phyloP scores from a whole-genome alignment of 768 basidiomycete species.

The Russula earlei region DNA sequence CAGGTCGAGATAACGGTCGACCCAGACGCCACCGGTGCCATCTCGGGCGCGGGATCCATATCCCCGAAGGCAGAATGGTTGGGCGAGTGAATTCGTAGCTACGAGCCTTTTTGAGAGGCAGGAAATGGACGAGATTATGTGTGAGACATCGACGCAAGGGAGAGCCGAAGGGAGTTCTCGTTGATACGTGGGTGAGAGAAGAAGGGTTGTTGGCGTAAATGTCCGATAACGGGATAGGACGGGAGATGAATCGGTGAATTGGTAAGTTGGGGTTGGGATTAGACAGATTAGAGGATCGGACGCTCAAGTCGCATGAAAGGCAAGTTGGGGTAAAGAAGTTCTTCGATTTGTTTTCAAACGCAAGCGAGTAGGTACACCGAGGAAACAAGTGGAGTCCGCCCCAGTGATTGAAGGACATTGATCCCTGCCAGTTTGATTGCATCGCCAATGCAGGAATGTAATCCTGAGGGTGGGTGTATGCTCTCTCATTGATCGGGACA shows the following conservation, averaged over 20 bases:
- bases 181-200: not conserved
- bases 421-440: no score
- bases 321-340: not conserved
- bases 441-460: not conserved
- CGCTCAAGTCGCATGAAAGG: not conserved
- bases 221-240: not conserved
- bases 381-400: not conserved
- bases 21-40: not conserved
- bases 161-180: not conserved
- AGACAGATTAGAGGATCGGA: constrained; percentile 3
- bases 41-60: not conserved
- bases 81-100: not conserved
- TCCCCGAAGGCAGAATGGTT: not conserved
- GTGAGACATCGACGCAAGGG: not conserved
- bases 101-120: not conserved
- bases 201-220: not conserved
- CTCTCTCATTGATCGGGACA: not conserved
- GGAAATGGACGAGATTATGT: not conserved
- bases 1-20: not conserved
- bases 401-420: no score
- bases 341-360: not conserved
- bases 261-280: not conserved
- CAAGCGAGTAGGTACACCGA: not conserved
- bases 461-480: not conserved
- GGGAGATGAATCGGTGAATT: not conserved